These are phyloP conservation scores for Vachellia pachyceras DNA, from an alignment of 306 rosid genomes.

Conservation along the genomic window DNA sequence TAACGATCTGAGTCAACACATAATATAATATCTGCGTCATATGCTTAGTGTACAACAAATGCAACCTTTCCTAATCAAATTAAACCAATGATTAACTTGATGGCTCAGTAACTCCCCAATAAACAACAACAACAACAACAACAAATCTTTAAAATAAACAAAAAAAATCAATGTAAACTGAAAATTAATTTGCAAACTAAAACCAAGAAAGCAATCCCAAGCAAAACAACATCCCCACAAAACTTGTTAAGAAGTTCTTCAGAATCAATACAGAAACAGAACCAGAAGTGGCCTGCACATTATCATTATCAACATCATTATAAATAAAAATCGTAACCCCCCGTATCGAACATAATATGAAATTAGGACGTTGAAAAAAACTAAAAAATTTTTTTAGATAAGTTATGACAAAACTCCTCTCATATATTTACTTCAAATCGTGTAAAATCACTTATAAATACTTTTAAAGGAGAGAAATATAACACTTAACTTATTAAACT, in stretches of 20 bases:
- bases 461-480: too few relatives aligned
- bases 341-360: too few relatives aligned
- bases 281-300: background rate
- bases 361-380: too few relatives aligned
- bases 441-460: too few relatives aligned
- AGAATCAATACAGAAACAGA: background rate
- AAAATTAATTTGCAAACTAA: slow-evolving; percentile 8
- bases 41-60: background rate
- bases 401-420: too few relatives aligned
- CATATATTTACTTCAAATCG: too few relatives aligned
- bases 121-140: background rate
- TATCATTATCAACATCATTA: background rate
- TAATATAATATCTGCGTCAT: background rate
- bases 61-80: background rate
- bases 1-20: background rate
- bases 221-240: background rate
- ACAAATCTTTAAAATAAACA: background rate
- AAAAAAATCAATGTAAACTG: background rate
- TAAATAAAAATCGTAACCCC: too few relatives aligned
- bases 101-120: background rate
- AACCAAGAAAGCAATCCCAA: background rate
- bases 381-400: too few relatives aligned
- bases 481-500: too few relatives aligned
- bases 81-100: background rate
- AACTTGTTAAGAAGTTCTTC: background rate